Base-by-base conservation (phyloP, 768 basidiomycete species). In the Fistulinella prunicolor region DNA sequence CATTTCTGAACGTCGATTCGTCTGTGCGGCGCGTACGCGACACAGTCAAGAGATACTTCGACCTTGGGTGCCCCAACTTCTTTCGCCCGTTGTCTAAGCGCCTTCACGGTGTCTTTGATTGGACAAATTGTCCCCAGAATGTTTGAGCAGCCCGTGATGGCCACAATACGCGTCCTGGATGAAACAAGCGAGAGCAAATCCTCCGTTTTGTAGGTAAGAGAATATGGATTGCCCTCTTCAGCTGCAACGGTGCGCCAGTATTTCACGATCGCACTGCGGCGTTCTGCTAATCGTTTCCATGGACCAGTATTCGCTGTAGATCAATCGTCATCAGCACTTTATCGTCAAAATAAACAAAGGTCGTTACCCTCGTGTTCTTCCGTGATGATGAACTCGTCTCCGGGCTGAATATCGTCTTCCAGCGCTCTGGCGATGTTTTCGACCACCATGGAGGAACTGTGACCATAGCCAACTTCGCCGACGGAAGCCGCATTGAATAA, bases 311-410 rank as follows among this genome's bases (percentile, higher is more conserved):
- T 90, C 2, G 89, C 87, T 88, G 50, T 4, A 46, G n/a, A 8
- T 26, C 16, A 32, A 39, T 41, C 32, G 20, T 37, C 19, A 42
- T 36, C 23, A 32, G 9, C 23, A 13, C 4, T 4, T 13, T 8
- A 9, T 3, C 1, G 24, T 29, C 35, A 34, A 29, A 32, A 41
- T 17, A 12, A 47, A 20, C 12, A 32, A 44, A n/a, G 20, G 19
- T 10, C 3, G 48, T 69, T 22, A 88, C 86, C 81, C 74, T 92
- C 88, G 53, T 92, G 89, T 59, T 90, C 89, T 1, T 78, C 79
- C 0, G 85, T 86, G n/a, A 89, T 61, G 45, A 92, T 81, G 47
- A 90, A 81, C 64, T 90, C 88, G 49, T 89, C 88, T 4, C 78
- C 84, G 1, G 67, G 50, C 29, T 74, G 59, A 22, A 89, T 71